Evolutionary conservation across 139 green algal genomes (phyloP), one percentile per base, ranked within the genome.

Genomic region (Ettlia oleoabundans): DNA sequence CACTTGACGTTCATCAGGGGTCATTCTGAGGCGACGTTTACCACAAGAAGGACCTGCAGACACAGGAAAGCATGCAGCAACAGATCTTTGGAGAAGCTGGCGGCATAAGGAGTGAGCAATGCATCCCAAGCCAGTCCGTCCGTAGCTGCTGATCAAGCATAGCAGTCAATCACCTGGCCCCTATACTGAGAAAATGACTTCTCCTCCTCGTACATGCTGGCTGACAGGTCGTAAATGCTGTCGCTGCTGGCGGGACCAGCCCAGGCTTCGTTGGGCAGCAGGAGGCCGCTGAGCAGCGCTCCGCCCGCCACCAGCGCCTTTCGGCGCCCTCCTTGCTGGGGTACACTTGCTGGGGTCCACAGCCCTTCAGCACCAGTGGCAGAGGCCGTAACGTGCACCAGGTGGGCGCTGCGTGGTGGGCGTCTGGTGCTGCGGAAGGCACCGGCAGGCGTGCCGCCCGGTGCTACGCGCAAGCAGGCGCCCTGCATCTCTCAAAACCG

Each of bases 11-110:
- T 65, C 40, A 37, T 51, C 82, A 87, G 65, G 13, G 63, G 90
- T 97, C 94, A 97, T 91, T 92, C 91, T 37, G 76, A 90, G 1
- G 94, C 94, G 15, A 96, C 85, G 82, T 97, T 97, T 24, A 96
- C 71, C 1, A 96, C 71, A 6, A 95, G 84, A 19, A 93, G 62
- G 15, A 95, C 93, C 84, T 94, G 86, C 35, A 41, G 41, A 7
- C 47, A 30, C 24, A 28, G 68, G 40, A 1, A 35, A 26, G 40
- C 67, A 15, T n/a, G n/a, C n/a, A n/a, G n/a, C n/a, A n/a, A n/a
- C n/a, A n/a, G n/a, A n/a, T n/a, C n/a, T n/a, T n/a, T n/a, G n/a
- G n/a, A n/a, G n/a, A n/a, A n/a, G n/a, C n/a, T n/a, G n/a, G n/a
- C n/a, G n/a, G n/a, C n/a, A n/a, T n/a, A n/a, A n/a, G n/a, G n/a